Conservation (phyloP, 352 stramenopile species). For the Blastocystis sp. region DNA sequence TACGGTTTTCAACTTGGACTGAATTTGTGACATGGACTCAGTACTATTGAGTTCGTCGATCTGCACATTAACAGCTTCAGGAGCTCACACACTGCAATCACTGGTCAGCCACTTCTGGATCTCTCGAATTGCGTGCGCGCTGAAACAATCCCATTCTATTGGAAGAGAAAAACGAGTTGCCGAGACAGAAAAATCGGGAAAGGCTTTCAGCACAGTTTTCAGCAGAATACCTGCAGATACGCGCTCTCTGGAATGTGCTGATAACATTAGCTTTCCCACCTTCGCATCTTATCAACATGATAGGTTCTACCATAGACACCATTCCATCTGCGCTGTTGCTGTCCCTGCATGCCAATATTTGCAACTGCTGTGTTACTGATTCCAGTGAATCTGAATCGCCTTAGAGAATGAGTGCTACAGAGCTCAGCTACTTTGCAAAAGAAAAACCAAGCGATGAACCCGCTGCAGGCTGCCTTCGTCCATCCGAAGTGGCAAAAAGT, state of each 20-base stretch:
- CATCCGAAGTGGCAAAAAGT: neutral
- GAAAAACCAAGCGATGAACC: neutral
- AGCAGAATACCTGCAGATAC: neutral
- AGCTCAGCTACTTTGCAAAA: neutral
- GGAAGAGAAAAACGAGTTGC: neutral
- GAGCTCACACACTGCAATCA: neutral
- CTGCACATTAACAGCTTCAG: neutral
- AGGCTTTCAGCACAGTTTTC: neutral
- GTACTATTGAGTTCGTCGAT: neutral
- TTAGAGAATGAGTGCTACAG: neutral
- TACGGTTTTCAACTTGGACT: neutral
- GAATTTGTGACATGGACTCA: neutral
- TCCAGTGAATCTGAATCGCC: neutral
- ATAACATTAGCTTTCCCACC: neutral
- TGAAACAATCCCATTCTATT: neutral
- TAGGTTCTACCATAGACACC: neutral
- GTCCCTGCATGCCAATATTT: neutral
- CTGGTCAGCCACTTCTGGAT: slow-evolving; percentile 31
- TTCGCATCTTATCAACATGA: neutral
- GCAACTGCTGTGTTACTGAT: neutral
- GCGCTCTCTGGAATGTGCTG: neutral
- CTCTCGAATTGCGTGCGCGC: neutral
- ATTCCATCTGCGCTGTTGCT: neutral
- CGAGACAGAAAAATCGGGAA: neutral
- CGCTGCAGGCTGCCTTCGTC: neutral